These are phyloP conservation scores for Talaromyces thailandensis DNA, from an alignment of 495 filamentous ascomycete species.

Conservation along the genomic window DNA sequence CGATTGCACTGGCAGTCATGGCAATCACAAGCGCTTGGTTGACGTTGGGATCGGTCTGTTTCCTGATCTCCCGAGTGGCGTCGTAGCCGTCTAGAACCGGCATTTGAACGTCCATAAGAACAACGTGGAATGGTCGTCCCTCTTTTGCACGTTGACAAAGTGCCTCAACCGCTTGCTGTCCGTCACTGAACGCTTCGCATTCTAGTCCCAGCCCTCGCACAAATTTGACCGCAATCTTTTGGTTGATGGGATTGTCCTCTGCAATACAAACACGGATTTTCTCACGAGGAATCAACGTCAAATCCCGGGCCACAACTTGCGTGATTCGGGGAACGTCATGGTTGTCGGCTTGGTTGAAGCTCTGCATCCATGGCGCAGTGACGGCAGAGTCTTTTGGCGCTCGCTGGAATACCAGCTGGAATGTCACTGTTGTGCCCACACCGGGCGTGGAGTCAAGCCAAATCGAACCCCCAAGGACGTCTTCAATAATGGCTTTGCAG, in stretches of 20 bases:
- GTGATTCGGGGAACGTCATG: slow-evolving; percentile 13
- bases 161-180: slow-evolving; percentile 77
- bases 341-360: slow-evolving; percentile 20
- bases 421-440: slow-evolving; percentile 76
- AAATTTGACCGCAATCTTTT: slow-evolving; percentile 85
- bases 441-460: slow-evolving; percentile 69
- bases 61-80: slow-evolving; percentile 70
- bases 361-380: slow-evolving; percentile 50
- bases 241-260: slow-evolving; percentile 87
- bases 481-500: slow-evolving; percentile 90
- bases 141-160: slow-evolving; percentile 59
- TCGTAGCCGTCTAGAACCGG: slow-evolving; percentile 90
- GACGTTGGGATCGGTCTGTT: slow-evolving; percentile 63
- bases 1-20: slow-evolving; percentile 89
- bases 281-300: slow-evolving; percentile 63
- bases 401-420: slow-evolving; percentile 75
- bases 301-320: slow-evolving; percentile 35
- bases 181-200: slow-evolving; percentile 78
- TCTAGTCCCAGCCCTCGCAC: slow-evolving; percentile 75
- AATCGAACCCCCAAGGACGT: slow-evolving; percentile 78
- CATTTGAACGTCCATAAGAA: slow-evolving; percentile 96
- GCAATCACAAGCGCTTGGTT: slow-evolving; percentile 76
- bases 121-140: slow-evolving; percentile 61
- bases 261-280: slow-evolving; percentile 80
- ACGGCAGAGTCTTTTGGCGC: slow-evolving; percentile 49